Conservation (phyloP, 1,284 basidiomycete species). For the Papiliotrema fonsecae region DNA sequence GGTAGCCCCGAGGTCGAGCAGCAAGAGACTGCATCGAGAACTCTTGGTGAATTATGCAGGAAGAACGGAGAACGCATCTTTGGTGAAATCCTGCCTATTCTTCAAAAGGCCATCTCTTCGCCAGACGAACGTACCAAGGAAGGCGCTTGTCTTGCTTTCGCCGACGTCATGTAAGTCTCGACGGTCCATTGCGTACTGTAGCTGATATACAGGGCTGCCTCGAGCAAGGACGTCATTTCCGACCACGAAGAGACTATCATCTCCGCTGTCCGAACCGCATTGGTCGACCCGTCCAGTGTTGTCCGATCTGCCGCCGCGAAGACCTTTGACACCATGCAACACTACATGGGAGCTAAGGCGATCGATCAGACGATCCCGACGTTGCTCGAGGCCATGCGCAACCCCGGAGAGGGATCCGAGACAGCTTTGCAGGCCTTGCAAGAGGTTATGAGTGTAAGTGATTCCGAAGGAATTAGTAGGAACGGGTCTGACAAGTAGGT, state of each 20-base stretch:
- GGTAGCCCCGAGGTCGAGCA: constrained; percentile 78
- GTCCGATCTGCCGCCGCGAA: constrained; percentile 91
- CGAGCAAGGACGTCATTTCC: constrained; percentile 79
- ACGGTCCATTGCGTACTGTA: neutral
- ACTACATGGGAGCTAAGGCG: constrained; percentile 75
- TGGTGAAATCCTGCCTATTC: constrained; percentile 73
- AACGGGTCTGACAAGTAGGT: constrained; percentile 53
- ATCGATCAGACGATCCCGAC: constrained; percentile 98
- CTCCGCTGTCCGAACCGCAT: constrained; percentile 71
- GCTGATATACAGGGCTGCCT: constrained; percentile 60
- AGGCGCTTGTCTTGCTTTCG: constrained; percentile 82
- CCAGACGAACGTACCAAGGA: constrained; percentile 71
- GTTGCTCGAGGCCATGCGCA: constrained; percentile 82
- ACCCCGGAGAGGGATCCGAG: constrained; percentile 83
- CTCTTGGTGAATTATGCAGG: constrained; percentile 81
- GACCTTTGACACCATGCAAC: constrained; percentile 91
- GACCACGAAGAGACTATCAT: constrained; percentile 89
- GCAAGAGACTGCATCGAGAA: constrained; percentile 87
- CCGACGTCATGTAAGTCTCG: constrained; percentile 74
- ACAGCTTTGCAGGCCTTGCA: constrained; percentile 86
- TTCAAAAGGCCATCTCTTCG: constrained; percentile 67
- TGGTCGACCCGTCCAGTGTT: constrained; percentile 80
- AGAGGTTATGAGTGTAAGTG: constrained; percentile 86
- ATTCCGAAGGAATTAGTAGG: neutral
- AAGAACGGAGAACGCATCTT: constrained; percentile 95